Evolutionary conservation across 139 green algal genomes (phyloP).

Genomic region (Auxenochlorella protothecoides): DNA sequence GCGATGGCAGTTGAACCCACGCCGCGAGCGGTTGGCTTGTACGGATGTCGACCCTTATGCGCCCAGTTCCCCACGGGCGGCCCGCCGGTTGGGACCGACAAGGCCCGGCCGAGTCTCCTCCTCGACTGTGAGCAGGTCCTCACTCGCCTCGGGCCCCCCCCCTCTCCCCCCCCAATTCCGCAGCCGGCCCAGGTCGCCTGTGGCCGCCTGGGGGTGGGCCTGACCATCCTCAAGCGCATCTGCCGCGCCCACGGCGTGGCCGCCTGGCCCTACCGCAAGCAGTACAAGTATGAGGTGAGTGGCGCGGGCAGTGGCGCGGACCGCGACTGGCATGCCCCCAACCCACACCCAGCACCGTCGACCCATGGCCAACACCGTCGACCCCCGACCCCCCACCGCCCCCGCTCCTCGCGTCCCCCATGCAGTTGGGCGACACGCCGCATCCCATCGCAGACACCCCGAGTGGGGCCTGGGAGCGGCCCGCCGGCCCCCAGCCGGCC

Average conservation of each 20-base stretch:
- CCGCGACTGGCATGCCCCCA: background rate
- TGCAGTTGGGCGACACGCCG: too few relatives aligned
- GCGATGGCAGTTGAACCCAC: too few relatives aligned
- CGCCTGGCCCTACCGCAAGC: slow-evolving; percentile 27
- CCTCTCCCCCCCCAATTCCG: background rate
- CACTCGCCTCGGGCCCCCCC: background rate
- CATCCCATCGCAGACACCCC: too few relatives aligned
- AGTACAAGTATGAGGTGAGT: background rate
- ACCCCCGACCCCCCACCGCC: background rate
- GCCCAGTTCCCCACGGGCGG: too few relatives aligned
- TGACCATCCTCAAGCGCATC: slow-evolving; percentile 23
- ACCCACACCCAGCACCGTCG: background rate
- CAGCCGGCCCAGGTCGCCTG: background rate
- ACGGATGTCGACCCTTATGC: too few relatives aligned
- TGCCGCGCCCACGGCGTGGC: slow-evolving; percentile 22
- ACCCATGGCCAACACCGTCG: background rate
- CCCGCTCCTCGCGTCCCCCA: background rate
- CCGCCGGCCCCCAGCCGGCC: too few relatives aligned
- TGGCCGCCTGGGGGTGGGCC: slow-evolving; percentile 12
- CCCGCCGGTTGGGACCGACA: too few relatives aligned
- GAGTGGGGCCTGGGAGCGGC: too few relatives aligned
- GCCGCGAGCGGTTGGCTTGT: too few relatives aligned
- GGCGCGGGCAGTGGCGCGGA: background rate
- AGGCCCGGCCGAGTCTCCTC: too few relatives aligned
- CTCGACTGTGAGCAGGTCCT: too few relatives aligned